Evolutionary conservation across 1,284 basidiomycete genomes (phyloP).

Genomic region (Ceratobasidium sp.): DNA sequence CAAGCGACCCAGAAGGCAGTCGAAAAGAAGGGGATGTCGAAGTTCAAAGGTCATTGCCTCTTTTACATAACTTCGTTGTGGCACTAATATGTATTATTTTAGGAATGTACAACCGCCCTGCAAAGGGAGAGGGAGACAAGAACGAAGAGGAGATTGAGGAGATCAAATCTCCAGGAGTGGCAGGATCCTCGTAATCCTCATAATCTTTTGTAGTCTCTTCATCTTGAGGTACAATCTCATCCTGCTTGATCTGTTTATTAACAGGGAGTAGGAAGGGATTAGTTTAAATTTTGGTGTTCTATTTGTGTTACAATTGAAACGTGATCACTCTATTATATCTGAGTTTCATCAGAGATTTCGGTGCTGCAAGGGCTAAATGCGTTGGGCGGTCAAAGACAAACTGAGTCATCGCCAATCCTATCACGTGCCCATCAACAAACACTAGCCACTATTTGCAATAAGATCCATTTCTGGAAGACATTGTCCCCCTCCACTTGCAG

Average conservation of each 20-base stretch:
- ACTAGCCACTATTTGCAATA: not conserved
- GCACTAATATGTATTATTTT: not conserved
- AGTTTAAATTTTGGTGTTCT: too few species aligned
- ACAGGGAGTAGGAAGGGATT: too few species aligned
- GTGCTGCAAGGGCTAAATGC: not conserved
- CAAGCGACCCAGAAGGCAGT: conserved; percentile 70
- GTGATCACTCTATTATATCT: too few species aligned
- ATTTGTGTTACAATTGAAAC: too few species aligned
- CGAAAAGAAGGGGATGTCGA: conserved; percentile 71
- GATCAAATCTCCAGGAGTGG: conserved; percentile 32
- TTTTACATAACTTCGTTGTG: not conserved
- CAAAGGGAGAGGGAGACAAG: conserved; percentile 16
- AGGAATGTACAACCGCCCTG: conserved; percentile 38
- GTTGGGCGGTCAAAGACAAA: not conserved
- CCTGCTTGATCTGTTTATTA: too few species aligned
- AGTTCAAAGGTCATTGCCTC: conserved; percentile 70
- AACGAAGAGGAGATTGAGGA: conserved; percentile 28
- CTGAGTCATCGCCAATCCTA: not conserved
- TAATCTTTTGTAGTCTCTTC: not conserved
- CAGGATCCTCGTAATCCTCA: conserved; percentile 22
- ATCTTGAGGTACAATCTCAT: too few species aligned
- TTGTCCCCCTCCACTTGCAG: not conserved
- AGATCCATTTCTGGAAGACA: conserved; percentile 12
- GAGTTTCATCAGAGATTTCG: too few species aligned
- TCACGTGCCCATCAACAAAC: conserved; percentile 19